phyloP scores from a whole-genome alignment of 192 early-diverging fungal species.

The Mortierella antarctica region DNA sequence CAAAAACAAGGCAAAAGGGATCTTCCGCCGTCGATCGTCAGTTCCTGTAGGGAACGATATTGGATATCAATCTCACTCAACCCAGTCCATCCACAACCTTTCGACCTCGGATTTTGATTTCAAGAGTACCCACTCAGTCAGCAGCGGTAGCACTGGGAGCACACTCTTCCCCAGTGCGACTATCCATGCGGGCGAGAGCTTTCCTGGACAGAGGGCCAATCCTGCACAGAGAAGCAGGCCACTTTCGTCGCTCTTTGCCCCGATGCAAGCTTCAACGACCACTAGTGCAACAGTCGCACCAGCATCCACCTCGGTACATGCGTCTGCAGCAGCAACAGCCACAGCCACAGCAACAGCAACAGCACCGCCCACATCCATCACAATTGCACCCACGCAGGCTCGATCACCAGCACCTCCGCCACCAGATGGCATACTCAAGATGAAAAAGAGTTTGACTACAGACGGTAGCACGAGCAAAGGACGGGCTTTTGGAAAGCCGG shows the following conservation, averaged over 20 bases:
- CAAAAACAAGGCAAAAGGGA: conserved; percentile 48
- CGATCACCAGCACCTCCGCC: conserved; percentile 24
- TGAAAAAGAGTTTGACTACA: conserved; percentile 50
- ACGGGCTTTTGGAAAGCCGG: conserved; percentile 8
- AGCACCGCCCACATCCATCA: not conserved
- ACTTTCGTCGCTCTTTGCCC: conserved; percentile 25
- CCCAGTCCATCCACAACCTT: conserved; percentile 16
- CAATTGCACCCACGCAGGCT: not conserved
- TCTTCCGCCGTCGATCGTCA: conserved; percentile 39
- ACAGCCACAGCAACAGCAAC: not conserved
- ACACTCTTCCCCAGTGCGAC: conserved; percentile 28
- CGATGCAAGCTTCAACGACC: not conserved
- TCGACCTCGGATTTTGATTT: conserved; percentile 30
- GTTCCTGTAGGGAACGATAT: conserved; percentile 3
- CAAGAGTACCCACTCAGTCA: conserved; percentile 3
- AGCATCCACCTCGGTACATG: not conserved
- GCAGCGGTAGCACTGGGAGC: not conserved
- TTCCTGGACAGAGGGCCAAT: conserved; percentile 12
- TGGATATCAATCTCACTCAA: conserved; percentile 29
- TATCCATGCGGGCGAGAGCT: conserved; percentile 26
- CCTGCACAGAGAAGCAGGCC: conserved; percentile 1
- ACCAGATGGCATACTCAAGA: conserved; percentile 42
- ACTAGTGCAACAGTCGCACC: not conserved
- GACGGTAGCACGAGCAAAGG: conserved; percentile 29
- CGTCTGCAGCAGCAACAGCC: not conserved